Percentiles rank a stretch among this genome's conserved stretches.
Evolutionary conservation across 257 asterid genomes (phyloP).

Genomic region (Solanum pennellii): DNA sequence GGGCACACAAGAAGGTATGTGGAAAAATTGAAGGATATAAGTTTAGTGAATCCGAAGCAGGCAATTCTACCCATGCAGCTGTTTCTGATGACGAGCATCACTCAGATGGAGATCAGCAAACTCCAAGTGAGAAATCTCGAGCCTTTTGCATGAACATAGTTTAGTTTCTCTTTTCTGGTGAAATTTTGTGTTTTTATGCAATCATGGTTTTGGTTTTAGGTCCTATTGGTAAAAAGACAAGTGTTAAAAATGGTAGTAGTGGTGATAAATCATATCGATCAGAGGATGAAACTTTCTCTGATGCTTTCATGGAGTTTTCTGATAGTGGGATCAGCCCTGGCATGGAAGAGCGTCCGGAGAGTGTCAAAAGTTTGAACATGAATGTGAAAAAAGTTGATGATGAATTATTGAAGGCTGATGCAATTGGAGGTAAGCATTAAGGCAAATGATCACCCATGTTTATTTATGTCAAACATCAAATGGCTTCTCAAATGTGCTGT

Average conservation of each 20-base stretch:
- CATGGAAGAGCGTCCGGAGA: slow-evolving; percentile 22
- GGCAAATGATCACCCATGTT: not conserved
- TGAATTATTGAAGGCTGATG: slow-evolving; percentile 16
- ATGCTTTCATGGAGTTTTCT: slow-evolving; percentile 61
- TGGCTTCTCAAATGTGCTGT: not conserved
- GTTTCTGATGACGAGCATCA: slow-evolving; percentile 45
- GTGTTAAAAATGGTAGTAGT: slow-evolving; percentile 20
- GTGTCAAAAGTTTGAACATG: slow-evolving; percentile 9
- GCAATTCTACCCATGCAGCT: slow-evolving; percentile 13
- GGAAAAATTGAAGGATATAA: slow-evolving; percentile 73
- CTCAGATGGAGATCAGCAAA: slow-evolving; percentile 43
- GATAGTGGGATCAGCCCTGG: slow-evolving; percentile 44
- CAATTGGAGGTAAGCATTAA: slow-evolving; percentile 30
- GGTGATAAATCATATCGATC: slow-evolving; percentile 37
- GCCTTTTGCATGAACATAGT: not conserved
- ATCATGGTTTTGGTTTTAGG: slow-evolving; percentile 27
- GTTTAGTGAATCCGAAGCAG: slow-evolving; percentile 20
- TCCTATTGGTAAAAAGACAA: slow-evolving; percentile 26
- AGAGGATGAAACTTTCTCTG: slow-evolving; percentile 68
- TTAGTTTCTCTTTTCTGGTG: not conserved
- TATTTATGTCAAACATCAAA: not conserved
- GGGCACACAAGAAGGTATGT: slow-evolving; percentile 76
- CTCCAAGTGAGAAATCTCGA: slow-evolving; percentile 42
- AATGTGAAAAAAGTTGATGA: slow-evolving; percentile 20
- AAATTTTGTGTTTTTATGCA: not conserved